A percentile compares a stretch with the other conserved stretches of the same genome.
Conservation (phyloP, 129 eudicot genomes). For the Silybum marianum region DNA sequence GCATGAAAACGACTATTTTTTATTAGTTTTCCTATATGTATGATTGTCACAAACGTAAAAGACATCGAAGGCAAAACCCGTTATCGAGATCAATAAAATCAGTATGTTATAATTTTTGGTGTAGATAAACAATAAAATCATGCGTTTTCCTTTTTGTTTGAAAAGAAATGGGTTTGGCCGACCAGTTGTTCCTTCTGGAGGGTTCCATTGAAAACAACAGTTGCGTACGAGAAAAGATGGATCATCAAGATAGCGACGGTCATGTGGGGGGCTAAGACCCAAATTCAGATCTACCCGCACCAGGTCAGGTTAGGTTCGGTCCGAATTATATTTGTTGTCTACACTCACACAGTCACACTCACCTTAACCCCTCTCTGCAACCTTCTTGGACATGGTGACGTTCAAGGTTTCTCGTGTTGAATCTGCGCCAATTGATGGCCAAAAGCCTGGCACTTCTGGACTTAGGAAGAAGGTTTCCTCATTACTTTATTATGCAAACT, state of each 20-base stretch:
- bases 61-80: too few species aligned
- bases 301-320: neutral
- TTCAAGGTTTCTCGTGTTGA: conserved; percentile 54
- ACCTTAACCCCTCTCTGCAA: conserved; percentile 1
- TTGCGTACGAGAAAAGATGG: conserved; percentile 10
- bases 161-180: neutral
- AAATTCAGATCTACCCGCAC: neutral
- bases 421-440: conserved; percentile 66
- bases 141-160: too few species aligned
- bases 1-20: too few species aligned
- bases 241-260: neutral
- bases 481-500: neutral
- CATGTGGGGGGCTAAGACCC: neutral
- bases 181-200: neutral
- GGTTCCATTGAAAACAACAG: neutral
- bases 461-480: conserved; percentile 63
- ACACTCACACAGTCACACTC: neutral
- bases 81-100: too few species aligned
- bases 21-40: too few species aligned
- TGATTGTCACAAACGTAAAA: neutral
- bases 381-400: conserved; percentile 42
- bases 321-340: neutral
- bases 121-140: neutral
- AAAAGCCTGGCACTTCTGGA: conserved; percentile 81
- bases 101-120: neutral